These are phyloP conservation scores for Acanthamoeba healyi DNA, from an alignment of 208 protist species.

Conservation along the genomic window DNA sequence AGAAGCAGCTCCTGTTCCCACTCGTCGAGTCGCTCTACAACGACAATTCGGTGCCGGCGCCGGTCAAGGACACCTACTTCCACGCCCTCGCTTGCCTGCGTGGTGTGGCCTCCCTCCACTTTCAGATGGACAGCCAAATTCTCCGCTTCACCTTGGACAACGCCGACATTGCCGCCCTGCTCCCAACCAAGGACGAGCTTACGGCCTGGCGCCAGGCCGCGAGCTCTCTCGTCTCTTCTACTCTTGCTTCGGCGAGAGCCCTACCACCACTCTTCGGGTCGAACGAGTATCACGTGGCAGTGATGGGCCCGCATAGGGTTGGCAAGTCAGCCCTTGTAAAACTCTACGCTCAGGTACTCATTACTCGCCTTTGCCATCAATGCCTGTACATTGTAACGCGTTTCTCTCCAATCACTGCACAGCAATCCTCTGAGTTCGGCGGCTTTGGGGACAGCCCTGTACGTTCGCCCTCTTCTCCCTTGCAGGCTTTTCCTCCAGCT, in stretches of 20 bases:
- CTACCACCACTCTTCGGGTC: background rate
- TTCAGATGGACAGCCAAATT: constrained; percentile 21
- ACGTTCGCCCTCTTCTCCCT: background rate
- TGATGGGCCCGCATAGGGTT: background rate
- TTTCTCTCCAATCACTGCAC: no score
- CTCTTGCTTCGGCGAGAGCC: background rate
- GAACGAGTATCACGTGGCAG: constrained; percentile 16
- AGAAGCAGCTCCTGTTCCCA: constrained; percentile 8
- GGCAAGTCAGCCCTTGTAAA: background rate
- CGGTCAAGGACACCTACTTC: constrained; percentile 66
- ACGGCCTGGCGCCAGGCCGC: background rate
- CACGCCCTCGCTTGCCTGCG: background rate
- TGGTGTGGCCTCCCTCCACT: constrained; percentile 3
- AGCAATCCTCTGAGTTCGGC: no score
- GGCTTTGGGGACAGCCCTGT: no score
- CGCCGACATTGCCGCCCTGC: constrained; percentile 25
- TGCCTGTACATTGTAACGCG: background rate
- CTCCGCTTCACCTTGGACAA: constrained; percentile 27
- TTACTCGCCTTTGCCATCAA: no score
- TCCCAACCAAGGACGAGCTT: constrained; percentile 48
- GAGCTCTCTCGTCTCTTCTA: background rate
- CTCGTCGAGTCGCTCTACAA: constrained; percentile 16
- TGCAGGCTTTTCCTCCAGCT: no score
- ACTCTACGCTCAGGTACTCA: background rate
- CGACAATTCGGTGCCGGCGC: constrained; percentile 31